Evolutionary conservation across 208 protist species (phyloP), one percentile per base, ranked within the genome.

Genomic region (Strigomonas culicis): DNA sequence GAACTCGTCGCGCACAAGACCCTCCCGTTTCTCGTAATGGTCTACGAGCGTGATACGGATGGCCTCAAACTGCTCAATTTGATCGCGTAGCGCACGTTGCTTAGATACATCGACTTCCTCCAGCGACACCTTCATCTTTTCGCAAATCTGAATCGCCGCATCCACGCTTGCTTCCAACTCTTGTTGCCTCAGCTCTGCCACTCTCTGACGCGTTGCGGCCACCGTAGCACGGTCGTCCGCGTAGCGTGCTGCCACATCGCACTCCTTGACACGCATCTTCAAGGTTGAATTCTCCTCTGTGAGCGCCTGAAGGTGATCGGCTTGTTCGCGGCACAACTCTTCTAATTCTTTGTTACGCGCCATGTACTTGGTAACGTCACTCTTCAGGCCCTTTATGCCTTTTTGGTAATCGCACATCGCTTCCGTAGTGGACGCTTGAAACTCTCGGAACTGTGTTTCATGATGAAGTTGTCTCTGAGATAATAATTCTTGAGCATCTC

Each of bases 1-100:
- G 57, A 81, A 87, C 46, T 74, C 72, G 6, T 61, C 66, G 3
- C 66, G 32, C 56, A 64, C 34, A 46, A 71, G 57, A 1, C 50
- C 60, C n/a, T 81, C 74, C 32, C 80, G 76, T 50, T 64, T 64
- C 58, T 83, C 68, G 61, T 84, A 87, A 50, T 67, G 72, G 21
- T 63, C 61, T 1, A 63, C 47, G 13, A 77, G 72, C 30, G 62
- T 43, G 22, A 13, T 65, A 10, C 72, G 59, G 25, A 80, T 73
- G 2, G 58, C 55, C 50, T 90, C 79, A 56, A 84, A 90, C 8
- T 51, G 53, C 17, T 31, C 57, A 52, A 77, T 65, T 47, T 90
- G 83, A 10, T 63, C 57, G 32, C 72, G 68, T 19, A 90, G 64
- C 13, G 72, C 72, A 4, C 52, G 22, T 58, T 58, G 52, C 25